Evolutionary conservation across 495 filamentous ascomycete species (phyloP).

Genomic region (Trichoderma asperelloides): DNA sequence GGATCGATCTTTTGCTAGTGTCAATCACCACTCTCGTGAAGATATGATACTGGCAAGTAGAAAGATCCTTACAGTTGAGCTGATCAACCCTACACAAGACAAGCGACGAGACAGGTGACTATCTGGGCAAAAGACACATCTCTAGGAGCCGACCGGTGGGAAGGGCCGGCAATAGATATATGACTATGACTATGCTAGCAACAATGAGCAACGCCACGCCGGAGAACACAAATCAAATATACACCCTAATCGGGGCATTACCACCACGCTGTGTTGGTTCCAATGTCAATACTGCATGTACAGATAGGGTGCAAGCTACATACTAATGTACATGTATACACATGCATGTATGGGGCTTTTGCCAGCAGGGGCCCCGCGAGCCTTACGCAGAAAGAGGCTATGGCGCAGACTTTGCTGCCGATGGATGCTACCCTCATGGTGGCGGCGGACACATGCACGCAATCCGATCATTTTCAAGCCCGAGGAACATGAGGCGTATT

Average conservation of each 20-base stretch:
- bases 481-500: neutral
- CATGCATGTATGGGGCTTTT: neutral
- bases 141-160: neutral
- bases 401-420: neutral
- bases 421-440: neutral
- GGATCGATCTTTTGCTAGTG: neutral
- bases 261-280: neutral
- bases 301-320: neutral
- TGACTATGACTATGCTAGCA: neutral
- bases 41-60: neutral
- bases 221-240: neutral
- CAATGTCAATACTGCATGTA: neutral
- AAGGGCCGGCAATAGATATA: neutral
- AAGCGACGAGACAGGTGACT: neutral
- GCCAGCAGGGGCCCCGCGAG: neutral
- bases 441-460: neutral
- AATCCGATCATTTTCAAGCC: neutral
- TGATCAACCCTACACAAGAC: neutral
- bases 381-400: neutral
- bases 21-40: neutral
- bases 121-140: neutral
- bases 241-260: neutral
- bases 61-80: neutral
- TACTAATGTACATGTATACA: neutral
- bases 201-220: neutral